Evolutionary conservation across 768 basidiomycete species (phyloP).

Genomic region (Plicaturopsis crispa): DNA sequence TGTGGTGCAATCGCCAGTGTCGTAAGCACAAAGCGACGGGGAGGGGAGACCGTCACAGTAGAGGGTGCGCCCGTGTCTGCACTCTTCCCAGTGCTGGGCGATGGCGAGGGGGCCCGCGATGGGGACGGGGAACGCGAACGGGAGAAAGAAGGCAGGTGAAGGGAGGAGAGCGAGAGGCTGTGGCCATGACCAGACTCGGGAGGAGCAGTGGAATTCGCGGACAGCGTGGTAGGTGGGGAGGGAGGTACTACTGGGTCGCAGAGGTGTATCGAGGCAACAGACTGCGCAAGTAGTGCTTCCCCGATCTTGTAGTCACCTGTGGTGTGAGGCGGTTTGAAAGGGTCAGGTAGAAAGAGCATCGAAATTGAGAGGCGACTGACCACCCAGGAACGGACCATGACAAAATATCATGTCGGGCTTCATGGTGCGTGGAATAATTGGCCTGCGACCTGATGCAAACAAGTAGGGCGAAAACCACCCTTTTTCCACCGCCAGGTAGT

Average conservation of each 20-base stretch:
- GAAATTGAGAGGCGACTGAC: constrained; percentile 17
- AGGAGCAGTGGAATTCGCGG: constrained; percentile 11
- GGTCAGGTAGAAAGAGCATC: not conserved
- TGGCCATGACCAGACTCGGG: constrained; percentile 8
- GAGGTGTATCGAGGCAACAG: constrained; percentile 43
- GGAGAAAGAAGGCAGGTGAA: constrained; percentile 28
- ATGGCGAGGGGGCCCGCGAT: constrained; percentile 32
- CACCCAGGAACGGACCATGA: constrained; percentile 55
- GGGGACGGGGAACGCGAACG: constrained; percentile 48
- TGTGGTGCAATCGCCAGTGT: constrained; percentile 57
- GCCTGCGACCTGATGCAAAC: constrained; percentile 52
- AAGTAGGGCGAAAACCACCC: constrained; percentile 66
- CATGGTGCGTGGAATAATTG: constrained; percentile 54
- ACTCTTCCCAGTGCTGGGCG: too few relatives aligned
- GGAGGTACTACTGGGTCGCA: constrained; percentile 23
- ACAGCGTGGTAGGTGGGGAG: too few relatives aligned
- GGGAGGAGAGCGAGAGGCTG: constrained; percentile 19
- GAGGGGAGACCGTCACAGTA: too few relatives aligned
- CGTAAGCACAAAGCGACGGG: constrained; percentile 49
- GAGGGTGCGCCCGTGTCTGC: too few relatives aligned
- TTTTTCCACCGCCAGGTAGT: constrained; percentile 55
- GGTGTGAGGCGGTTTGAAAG: not conserved
- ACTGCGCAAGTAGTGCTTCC: constrained; percentile 49
- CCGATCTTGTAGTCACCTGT: constrained; percentile 57
- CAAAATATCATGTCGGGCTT: constrained; percentile 61